phyloP scores from a whole-genome alignment of 1,284 basidiomycete genomes.

The Leucoagaricus sp. region DNA sequence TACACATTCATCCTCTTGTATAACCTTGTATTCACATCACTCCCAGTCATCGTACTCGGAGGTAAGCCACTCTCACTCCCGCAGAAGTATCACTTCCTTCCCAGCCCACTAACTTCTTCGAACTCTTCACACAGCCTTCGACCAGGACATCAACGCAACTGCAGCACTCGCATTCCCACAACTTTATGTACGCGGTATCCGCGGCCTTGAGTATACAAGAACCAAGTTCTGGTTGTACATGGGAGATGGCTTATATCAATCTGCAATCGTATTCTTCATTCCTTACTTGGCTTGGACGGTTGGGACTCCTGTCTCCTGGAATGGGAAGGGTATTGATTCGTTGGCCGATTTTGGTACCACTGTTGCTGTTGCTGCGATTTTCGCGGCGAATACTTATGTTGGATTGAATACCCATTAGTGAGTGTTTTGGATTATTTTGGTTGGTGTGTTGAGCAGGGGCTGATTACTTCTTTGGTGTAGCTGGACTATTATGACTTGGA shows the following conservation, averaged over 20 bases:
- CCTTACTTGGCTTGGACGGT: slow-evolving; percentile 80
- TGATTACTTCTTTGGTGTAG: slow-evolving; percentile 37
- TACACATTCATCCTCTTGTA: slow-evolving; percentile 92
- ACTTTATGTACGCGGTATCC: slow-evolving; percentile 91
- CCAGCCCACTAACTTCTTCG: slow-evolving; percentile 11
- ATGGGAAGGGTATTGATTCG: slow-evolving; percentile 75
- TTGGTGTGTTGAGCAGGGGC: not conserved
- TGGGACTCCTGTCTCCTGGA: slow-evolving; percentile 65
- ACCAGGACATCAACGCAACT: slow-evolving; percentile 93
- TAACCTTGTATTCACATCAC: slow-evolving; percentile 92
- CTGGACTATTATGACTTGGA: slow-evolving; percentile 88
- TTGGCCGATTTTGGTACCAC: slow-evolving; percentile 94
- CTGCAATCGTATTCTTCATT: slow-evolving; percentile 87
- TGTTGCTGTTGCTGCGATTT: slow-evolving; percentile 83
- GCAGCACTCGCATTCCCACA: slow-evolving; percentile 92
- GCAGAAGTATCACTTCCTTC: not conserved
- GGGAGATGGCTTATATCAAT: slow-evolving; percentile 93
- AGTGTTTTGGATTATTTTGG: slow-evolving; percentile 33
- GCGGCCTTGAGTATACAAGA: slow-evolving; percentile 91
- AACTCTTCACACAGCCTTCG: slow-evolving; percentile 66
- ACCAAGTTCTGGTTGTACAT: slow-evolving; percentile 94
- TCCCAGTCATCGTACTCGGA: slow-evolving; percentile 91
- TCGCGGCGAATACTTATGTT: slow-evolving; percentile 86
- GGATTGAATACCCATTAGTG: slow-evolving; percentile 88
- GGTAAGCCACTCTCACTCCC: slow-evolving; percentile 45